Conservation (phyloP, 2,329 filamentous ascomycete genomes). For the Lasiodiplodia citricola region DNA sequence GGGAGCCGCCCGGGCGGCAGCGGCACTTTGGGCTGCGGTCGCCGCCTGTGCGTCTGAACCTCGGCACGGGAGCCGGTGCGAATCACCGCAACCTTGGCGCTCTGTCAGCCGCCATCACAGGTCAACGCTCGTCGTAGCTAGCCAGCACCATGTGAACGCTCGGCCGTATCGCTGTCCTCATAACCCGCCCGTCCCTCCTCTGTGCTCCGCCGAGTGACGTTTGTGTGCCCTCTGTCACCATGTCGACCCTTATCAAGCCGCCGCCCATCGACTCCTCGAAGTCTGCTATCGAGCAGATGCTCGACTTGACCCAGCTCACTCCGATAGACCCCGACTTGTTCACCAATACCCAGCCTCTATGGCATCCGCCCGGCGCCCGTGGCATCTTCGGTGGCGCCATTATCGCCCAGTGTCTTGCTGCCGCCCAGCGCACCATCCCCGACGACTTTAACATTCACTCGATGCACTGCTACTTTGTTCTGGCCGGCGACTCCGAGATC, state of each 20-base stretch:
- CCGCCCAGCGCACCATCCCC: conserved; percentile 86
- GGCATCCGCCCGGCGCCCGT: conserved; percentile 89
- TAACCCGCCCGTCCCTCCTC: not conserved
- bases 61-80: not conserved
- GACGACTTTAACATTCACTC: conserved; percentile 83
- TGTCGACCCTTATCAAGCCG: conserved; percentile 72
- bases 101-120: not conserved
- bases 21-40: not conserved
- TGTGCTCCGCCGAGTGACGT: not conserved
- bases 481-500: conserved; percentile 82
- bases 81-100: conserved; percentile 1
- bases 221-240: conserved; percentile 27
- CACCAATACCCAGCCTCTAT: conserved; percentile 89
- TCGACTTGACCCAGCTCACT: conserved; percentile 81
- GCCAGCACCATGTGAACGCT: conserved; percentile 15
- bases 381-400: conserved; percentile 94
- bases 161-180: conserved; percentile 2
- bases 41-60: conserved; percentile 9
- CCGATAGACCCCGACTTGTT: conserved; percentile 86
- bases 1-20: conserved; percentile 3
- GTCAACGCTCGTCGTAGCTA: not conserved
- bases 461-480: conserved; percentile 99
- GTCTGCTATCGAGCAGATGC: conserved; percentile 84
- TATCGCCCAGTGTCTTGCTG: conserved; percentile 88
- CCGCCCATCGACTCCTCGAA: conserved; percentile 74